A percentile compares a stretch with the other conserved stretches of the same genome.
Evolutionary conservation across 139 green algal genomes (phyloP).

Genomic region (Micractinium conductrix): DNA sequence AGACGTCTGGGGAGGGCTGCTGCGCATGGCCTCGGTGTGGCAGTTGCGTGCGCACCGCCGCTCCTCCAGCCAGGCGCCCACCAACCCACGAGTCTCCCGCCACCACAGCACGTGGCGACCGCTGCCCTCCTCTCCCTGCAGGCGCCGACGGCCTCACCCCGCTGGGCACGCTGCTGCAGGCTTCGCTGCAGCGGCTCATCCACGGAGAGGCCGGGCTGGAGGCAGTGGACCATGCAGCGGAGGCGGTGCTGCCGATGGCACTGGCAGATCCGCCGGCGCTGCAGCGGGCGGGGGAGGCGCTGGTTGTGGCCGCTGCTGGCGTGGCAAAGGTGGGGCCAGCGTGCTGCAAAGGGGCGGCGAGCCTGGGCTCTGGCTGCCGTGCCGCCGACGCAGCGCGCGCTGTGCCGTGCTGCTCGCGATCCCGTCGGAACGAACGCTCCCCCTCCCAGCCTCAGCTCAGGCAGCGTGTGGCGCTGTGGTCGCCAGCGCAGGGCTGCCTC

Average conservation of each 20-base stretch:
- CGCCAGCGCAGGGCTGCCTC: background rate
- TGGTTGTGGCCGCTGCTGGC: background rate
- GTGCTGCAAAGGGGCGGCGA: too few relatives aligned
- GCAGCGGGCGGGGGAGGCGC: constrained; percentile 37
- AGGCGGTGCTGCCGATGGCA: constrained; percentile 76
- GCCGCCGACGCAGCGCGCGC: too few relatives aligned
- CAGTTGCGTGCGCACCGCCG: too few relatives aligned
- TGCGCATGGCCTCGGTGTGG: too few relatives aligned
- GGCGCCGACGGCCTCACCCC: constrained; percentile 15
- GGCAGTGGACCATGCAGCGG: constrained; percentile 65
- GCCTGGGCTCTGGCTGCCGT: too few relatives aligned
- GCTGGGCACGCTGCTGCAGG: constrained; percentile 52
- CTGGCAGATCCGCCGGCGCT: constrained; percentile 57
- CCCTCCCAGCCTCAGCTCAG: too few relatives aligned
- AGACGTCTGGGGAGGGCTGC: too few relatives aligned
- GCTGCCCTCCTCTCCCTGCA: background rate
- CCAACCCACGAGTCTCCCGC: too few relatives aligned
- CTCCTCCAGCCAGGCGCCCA: too few relatives aligned
- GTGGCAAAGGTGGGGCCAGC: background rate
- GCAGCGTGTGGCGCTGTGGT: background rate
- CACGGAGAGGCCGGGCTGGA: constrained; percentile 58
- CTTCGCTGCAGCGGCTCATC: constrained; percentile 60
- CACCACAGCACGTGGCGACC: too few relatives aligned
- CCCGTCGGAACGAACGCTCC: too few relatives aligned
- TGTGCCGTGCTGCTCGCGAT: too few relatives aligned